phyloP scores from a whole-genome alignment of 2,329 filamentous ascomycete genomes.

The Botryotinia calthae region DNA sequence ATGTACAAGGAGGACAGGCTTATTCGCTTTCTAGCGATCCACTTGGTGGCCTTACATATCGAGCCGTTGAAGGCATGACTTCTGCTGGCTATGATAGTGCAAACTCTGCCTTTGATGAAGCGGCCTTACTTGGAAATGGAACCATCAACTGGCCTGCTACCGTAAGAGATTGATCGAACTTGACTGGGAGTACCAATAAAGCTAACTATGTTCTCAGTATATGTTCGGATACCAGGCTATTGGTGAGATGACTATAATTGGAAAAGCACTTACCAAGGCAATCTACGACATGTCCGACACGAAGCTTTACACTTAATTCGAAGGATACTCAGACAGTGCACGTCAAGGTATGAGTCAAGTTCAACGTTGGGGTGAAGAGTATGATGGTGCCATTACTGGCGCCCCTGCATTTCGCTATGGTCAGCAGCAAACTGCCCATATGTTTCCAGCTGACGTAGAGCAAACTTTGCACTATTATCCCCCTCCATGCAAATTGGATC shows the following conservation, averaged over 20 bases:
- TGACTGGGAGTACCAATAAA: too few species aligned
- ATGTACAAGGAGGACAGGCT: slow-evolving; percentile 48
- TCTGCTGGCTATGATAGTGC: slow-evolving; percentile 52
- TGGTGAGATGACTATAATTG: slow-evolving; percentile 42
- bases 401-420: slow-evolving; percentile 48
- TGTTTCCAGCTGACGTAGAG: slow-evolving; percentile 42
- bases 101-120: slow-evolving; percentile 40
- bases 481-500: slow-evolving; percentile 46
- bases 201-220: slow-evolving; percentile 30
- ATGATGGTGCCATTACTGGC: slow-evolving; percentile 47
- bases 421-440: slow-evolving; percentile 43
- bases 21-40: slow-evolving; percentile 42
- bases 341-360: slow-evolving; percentile 50
- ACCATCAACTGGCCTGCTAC: slow-evolving; percentile 39
- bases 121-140: slow-evolving; percentile 36
- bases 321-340: slow-evolving; percentile 48
- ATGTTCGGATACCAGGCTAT: slow-evolving; percentile 43
- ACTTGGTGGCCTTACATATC: slow-evolving; percentile 45
- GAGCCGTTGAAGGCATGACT: slow-evolving; percentile 48
- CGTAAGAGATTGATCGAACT: too few species aligned
- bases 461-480: slow-evolving; percentile 44
- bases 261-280: slow-evolving; percentile 44
- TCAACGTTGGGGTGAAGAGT: slow-evolving; percentile 43
- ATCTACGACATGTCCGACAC: slow-evolving; percentile 41
- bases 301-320: slow-evolving; percentile 27